phyloP scores from a whole-genome alignment of 1,284 basidiomycete species.

The Tylopilus sp. region DNA sequence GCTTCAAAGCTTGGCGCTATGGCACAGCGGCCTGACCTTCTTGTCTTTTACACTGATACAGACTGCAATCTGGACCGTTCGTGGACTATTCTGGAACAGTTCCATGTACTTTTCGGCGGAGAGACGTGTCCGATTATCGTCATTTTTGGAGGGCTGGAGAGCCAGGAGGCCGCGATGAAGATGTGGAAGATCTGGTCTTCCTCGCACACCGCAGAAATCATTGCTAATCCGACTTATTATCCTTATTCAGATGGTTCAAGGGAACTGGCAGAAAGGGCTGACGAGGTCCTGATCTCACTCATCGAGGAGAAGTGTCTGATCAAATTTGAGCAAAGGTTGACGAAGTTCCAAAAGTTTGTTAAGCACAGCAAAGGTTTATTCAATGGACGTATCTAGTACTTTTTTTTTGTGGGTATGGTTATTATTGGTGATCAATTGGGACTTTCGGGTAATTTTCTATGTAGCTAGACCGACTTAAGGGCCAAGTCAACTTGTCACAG shows the following conservation, averaged over 20 bases:
- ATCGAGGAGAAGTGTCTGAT: constrained; percentile 35
- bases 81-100: constrained; percentile 31
- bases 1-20: constrained; percentile 2
- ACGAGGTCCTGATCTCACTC: constrained; percentile 29
- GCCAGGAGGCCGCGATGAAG: constrained; percentile 22
- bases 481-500: no score
- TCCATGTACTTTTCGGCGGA: constrained; percentile 32
- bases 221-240: constrained; percentile 36
- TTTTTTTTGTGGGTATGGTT: constrained; percentile 4
- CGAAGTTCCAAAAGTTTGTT: constrained; percentile 35
- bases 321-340: constrained; percentile 32
- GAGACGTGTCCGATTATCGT: constrained; percentile 34
- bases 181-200: constrained; percentile 30
- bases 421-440: not conserved
- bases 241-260: constrained; percentile 19
- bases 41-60: constrained; percentile 35
- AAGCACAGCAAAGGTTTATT: constrained; percentile 33
- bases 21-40: constrained; percentile 30
- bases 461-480: no score
- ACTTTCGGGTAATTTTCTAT: not conserved
- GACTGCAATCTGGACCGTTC: constrained; percentile 14
- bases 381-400: constrained; percentile 24
- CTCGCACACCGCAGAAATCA: constrained; percentile 17
- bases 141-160: constrained; percentile 35
- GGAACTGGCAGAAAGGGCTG: constrained; percentile 31